Base-by-base conservation (phyloP, 441 rosid genomes). In the Caryocar brasiliense region DNA sequence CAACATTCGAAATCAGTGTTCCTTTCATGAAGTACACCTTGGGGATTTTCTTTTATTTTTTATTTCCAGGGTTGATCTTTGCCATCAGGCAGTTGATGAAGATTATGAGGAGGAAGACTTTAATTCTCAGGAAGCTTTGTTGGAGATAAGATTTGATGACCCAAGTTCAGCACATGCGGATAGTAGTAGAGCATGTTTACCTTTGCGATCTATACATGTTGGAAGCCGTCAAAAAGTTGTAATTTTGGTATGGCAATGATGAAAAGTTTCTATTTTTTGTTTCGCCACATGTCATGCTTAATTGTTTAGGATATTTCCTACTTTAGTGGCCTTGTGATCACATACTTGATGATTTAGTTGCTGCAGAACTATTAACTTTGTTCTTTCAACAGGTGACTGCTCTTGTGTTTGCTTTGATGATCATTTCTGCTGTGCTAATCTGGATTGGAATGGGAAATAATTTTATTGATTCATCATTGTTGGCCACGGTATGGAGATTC, bases 11-110 rank as follows among this genome's bases (percentile, higher is more conserved):
- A n/a, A n/a, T n/a, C 11, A 20, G 1, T 13, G 4, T n/a, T 3
- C 18, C n/a, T 46, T 45, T 25, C 50, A 52, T 33, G 24, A 47
- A 33, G 28, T 36, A 14, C 44, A 13, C 42, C 41, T 57, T 43
- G 18, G 39, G 34, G 43, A n/a, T 47, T 58, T 8, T 56, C 42
- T 65, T 40, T 42, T 12, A 41, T 42, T 21, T 34, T 54, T 24
- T 29, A 56, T 47, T 47, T 39, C 23, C 50, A 82, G 91, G 91
- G 66, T 77, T 64, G 93, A 86, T 68, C 89, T 86, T 70, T 85
- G 89, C 79, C 93, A 81, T 78, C 87, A 86, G 70, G 81, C 80
- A 55, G 76, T 76, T 68, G 95, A 86, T 58, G 98, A 83, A 32
- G 91, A 86, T 39, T 86, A 73, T 14, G 94, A 86, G 33, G 97